Conservation (phyloP, 2,329 filamentous ascomycete genomes). For the Xylariaceae sp. region DNA sequence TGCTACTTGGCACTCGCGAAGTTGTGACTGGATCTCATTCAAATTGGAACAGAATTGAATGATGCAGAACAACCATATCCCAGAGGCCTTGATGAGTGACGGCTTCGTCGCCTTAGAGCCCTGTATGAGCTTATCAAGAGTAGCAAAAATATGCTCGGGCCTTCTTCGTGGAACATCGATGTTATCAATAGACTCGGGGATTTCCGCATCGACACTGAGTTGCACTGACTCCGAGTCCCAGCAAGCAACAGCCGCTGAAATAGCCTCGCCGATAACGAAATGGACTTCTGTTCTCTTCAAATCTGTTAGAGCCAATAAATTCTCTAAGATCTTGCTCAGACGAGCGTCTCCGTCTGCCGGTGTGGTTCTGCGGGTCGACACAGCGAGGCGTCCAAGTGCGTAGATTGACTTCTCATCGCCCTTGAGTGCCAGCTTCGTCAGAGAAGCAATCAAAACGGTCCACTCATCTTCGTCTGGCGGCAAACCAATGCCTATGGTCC, state of each 20-base stretch:
- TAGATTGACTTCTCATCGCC: conserved; percentile 75
- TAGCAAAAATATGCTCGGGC: conserved; percentile 41
- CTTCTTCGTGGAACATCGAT: conserved; percentile 33
- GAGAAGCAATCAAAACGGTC: conserved; percentile 58
- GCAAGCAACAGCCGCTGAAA: conserved; percentile 71
- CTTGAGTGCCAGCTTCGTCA: conserved; percentile 61
- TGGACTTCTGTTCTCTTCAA: conserved; percentile 83
- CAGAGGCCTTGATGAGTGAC: conserved; percentile 82
- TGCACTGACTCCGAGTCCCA: conserved; percentile 81
- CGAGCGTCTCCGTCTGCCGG: conserved; percentile 30
- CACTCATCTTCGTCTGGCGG: conserved; percentile 39
- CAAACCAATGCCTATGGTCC: conserved; percentile 28
- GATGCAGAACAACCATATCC: conserved; percentile 90
- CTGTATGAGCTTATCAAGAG: conserved; percentile 68
- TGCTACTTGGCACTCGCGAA: conserved; percentile 76
- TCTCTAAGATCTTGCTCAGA: conserved; percentile 57
- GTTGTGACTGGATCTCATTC: conserved; percentile 65
- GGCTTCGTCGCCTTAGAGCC: conserved; percentile 85
- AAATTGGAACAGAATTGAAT: conserved; percentile 86
- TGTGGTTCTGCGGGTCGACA: conserved; percentile 44
- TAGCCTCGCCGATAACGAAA: conserved; percentile 84
- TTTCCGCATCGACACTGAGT: conserved; percentile 71
- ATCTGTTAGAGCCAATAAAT: conserved; percentile 74
- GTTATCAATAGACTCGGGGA: conserved; percentile 34
- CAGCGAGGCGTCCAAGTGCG: conserved; percentile 73